phyloP scores from a whole-genome alignment of 202 grass and related monocot genomes.

The Cymbopogon flexuosus region DNA sequence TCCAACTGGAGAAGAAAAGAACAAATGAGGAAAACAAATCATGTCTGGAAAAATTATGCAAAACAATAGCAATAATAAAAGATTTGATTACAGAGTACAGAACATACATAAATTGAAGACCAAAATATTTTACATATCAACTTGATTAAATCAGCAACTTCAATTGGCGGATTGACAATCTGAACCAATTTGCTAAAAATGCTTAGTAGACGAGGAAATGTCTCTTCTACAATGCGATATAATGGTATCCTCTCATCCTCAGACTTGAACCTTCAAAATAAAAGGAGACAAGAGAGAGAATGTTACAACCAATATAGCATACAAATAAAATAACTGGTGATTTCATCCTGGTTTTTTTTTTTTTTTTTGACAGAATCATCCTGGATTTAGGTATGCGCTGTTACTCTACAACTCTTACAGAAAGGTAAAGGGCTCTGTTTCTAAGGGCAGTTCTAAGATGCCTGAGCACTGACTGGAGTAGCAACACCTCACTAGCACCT shows the following conservation, averaged over 20 bases:
- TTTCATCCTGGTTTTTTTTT: neutral
- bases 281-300: conserved; percentile 19
- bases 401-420: neutral
- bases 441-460: neutral
- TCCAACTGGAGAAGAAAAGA: conserved; percentile 57
- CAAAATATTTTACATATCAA: conserved; percentile 99
- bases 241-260: conserved; percentile 86
- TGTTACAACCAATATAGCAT: neutral
- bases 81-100: conserved; percentile 5
- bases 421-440: neutral
- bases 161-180: conserved; percentile 73
- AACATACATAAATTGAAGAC: conserved; percentile 96
- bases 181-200: conserved; percentile 81
- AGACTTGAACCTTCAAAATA: conserved; percentile 85
- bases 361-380: too few relatives aligned
- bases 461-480: neutral
- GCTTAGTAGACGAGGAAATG: conserved; percentile 65
- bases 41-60: neutral
- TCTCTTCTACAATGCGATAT: conserved; percentile 76
- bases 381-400: neutral
- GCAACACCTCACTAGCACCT: neutral
- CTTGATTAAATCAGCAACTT: conserved; percentile 90
- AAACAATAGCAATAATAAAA: conserved; percentile 14
- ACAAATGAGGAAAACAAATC: neutral
- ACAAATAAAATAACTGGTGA: neutral